Evolutionary conservation across 441 rosid species (phyloP), one percentile per base, ranked within the genome.

Genomic region (Pelargonium cotyledonis): DNA sequence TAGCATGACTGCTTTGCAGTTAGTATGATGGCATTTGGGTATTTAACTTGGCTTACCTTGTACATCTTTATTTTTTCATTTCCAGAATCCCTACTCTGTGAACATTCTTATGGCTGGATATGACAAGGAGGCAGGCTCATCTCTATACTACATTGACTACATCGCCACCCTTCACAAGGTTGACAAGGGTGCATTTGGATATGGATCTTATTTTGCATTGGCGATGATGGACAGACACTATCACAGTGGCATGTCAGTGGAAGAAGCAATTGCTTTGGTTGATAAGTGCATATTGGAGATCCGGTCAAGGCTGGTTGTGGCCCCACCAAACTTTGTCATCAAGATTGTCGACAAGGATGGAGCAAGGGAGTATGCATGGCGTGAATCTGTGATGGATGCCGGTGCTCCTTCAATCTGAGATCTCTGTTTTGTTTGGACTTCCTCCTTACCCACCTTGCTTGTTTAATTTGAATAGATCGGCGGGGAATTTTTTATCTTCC

Each of bases 111-210:
- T 95, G 78, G 97, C 99, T 78, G 99, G 99, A 14, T 92, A 87
- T 29, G 99, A 92, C 84, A 88, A 86, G 72, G 96, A 92, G 80
- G 87, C 87, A 0, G 97, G 99, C 12, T 94, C 99, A 8, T 88
- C 98, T 44, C 91, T 95, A 7, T 95, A 89, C 86, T 95, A 91
- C 78, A 85, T 95, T 0, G 97, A 95, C 80, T 95, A 95, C 82
- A 90, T 95, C 66, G 96, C 99, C 60, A 88, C 92, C 43, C 90
- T 91, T 62, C 97, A 94, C 89, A 94, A 91, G 84, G 92, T 95
- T 46, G 99, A 95, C 1, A 91, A 86, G 87, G 99, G 90, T 62
- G 92, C 98, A 12, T 95, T 95, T 49, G 99, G 99, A 11, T 95
- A 95, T 4, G 99, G 97, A 0, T 90, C 99, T 31, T 95, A 88